Evolutionary conservation across 2,329 filamentous ascomycete genomes (phyloP), one percentile per base, ranked within the genome.

Genomic region (Mariannaea elegans): DNA sequence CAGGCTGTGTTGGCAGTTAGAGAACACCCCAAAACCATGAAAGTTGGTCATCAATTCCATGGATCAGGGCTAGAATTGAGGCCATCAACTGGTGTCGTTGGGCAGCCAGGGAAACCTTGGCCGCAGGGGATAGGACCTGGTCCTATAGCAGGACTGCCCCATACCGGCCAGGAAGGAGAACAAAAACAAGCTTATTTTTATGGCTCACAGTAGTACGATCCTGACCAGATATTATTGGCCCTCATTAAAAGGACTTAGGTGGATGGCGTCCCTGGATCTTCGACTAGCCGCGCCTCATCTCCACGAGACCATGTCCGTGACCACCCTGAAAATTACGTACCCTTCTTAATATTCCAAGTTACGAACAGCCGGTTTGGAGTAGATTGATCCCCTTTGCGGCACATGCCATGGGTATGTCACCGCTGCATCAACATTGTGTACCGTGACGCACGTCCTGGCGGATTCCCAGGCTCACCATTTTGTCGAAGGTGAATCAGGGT

Each of bases 171-270:
- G 36, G 9, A 39, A 50, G 34, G 24, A 39, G 16, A 18, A 9
- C 21, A 23, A 55, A 59, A 59, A 59, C 45, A 59, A 59, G 56
- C 56, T 59, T 59, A 59, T 46, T 42, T 59, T 50, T 47, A 54
- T 23, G 32, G 27, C 42, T 13, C 6, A 31, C 10, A 29, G 36
- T 38, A 59, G 31, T 12, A 34, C 54, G 21, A 39, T 45, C 27
- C 31, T 45, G 16, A 34, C 24, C 24, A 16, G 21, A 14, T 27
- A 46, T 50, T 21, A 59, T 59, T 55, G 56, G 56, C 45, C 9
- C 42, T 27, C 14, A 5, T 4, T 7, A 5, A 34, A 12, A 16
- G 16, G 32, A 27, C 7, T 44, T 39, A 4, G 23, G 49, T 38
- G 29, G 29, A 14, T 36, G 24, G n/a, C 9, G 42, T 21, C 16